phyloP scores from a whole-genome alignment of 305 asterid genomes.

The Fraxinus latifolia region DNA sequence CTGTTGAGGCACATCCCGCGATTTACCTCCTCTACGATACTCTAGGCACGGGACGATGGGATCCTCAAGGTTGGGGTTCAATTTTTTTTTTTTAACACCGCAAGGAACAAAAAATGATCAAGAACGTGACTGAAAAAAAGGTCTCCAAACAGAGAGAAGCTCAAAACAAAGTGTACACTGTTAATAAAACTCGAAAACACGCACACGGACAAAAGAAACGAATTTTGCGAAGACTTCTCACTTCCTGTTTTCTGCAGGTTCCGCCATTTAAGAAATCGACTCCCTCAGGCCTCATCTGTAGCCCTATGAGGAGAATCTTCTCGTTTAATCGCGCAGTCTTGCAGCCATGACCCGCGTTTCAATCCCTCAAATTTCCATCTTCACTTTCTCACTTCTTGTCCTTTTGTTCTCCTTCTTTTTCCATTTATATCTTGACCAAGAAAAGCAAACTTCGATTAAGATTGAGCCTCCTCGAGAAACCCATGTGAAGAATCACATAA shows the following conservation, averaged over 20 bases:
- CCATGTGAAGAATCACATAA: conserved; percentile 51
- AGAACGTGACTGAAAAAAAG: background rate
- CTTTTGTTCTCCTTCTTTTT: conserved; percentile 30
- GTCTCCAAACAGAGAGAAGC: background rate
- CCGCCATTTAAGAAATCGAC: background rate
- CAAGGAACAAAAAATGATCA: background rate
- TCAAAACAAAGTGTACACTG: background rate
- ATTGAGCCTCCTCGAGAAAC: conserved; percentile 19
- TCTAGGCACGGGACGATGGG: no score
- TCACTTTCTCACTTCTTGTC: conserved; percentile 27
- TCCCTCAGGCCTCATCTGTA: background rate
- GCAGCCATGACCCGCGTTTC: conserved; percentile 41
- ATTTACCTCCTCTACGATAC: no score
- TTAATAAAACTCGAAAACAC: background rate
- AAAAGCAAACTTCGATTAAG: conserved; percentile 9
- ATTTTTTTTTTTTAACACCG: no score
- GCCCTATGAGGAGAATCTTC: background rate
- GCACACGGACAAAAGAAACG: background rate
- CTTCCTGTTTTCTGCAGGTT: background rate
- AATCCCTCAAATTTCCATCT: conserved; percentile 33
- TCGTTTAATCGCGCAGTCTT: conserved; percentile 3
- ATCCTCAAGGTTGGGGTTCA: no score
- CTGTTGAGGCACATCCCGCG: no score
- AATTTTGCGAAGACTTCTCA: background rate
- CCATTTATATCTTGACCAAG: conserved; percentile 23